Evolutionary conservation across 1,284 basidiomycete genomes (phyloP), one percentile per base, ranked within the genome.

Genomic region (Chalciporus sp.): DNA sequence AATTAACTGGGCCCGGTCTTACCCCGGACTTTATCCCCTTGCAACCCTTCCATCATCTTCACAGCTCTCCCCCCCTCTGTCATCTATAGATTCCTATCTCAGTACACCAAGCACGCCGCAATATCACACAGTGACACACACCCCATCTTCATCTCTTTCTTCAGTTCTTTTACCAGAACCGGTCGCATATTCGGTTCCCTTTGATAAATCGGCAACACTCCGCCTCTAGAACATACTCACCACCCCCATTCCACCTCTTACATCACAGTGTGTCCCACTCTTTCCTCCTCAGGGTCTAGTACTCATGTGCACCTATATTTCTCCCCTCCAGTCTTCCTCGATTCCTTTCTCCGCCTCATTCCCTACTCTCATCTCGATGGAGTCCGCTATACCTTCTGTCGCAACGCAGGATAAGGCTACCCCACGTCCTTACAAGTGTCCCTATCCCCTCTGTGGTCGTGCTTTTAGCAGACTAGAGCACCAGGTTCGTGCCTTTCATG

Each of bases 381-480:
- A 72, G 10, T 16, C 54, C 31, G 20, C 58, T 27, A 23, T 52
- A 5, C 53, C 43, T 7, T 52, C 58, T 17, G 42, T 56, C 17
- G 20, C 47, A 14, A 43, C 53, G 0, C 62, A 70, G 45, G 85
- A 86, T 58, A 86, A 86, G 69, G 68, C 75, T 51, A 75, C 80
- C 31, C 82, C 91, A 1, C 80, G 94, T 51, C 95, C 95, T 0
- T 98, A 97, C 85, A 97, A 96, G 69, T 98, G 94, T 71, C 94
- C 94, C 42, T 96, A 94, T 71, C 86, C 86, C 0, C 79, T 92
- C n/a, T 96, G 94, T 67, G 92, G 92, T 47, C 80, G 92, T 19
- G 92, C 93, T 0, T 96, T 96, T 73, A 94, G 91, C 70, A 80
- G 94, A 54, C 82, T 96, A 19, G 94, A 96, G 72, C 94, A 97